Conservation (phyloP, 495 filamentous ascomycete species). For the Xylaria longipes region DNA sequence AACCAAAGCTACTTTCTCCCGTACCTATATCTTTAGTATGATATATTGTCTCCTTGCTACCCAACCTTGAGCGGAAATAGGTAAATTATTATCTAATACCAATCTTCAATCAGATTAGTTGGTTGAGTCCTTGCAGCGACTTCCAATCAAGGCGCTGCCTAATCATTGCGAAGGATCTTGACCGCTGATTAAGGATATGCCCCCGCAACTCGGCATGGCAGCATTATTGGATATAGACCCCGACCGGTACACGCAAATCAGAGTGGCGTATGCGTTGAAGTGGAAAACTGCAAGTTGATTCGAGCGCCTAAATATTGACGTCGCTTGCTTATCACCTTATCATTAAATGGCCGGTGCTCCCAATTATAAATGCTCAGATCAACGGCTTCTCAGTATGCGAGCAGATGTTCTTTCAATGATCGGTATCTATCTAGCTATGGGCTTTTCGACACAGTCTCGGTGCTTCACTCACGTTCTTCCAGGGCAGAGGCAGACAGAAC, state of each 20-base stretch:
- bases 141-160: not conserved
- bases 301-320: slow-evolving; percentile 26
- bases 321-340: not conserved
- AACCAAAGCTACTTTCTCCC: not conserved
- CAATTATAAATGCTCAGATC: not conserved
- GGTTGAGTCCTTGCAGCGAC: not conserved
- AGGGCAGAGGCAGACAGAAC: not conserved
- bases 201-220: slow-evolving; percentile 5
- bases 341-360: not conserved
- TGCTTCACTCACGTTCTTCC: not conserved
- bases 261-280: not conserved
- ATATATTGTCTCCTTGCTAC: not conserved
- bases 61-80: not conserved
- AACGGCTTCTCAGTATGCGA: not conserved
- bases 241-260: not conserved
- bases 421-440: not conserved
- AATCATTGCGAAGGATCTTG: slow-evolving; percentile 2
- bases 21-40: not conserved
- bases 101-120: not conserved
- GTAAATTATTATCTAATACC: not conserved
- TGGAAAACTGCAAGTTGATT: slow-evolving; percentile 35
- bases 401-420: not conserved
- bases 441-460: not conserved
- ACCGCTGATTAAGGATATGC: not conserved
- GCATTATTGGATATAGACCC: slow-evolving; percentile 8